Conservation (phyloP, 2,329 filamentous ascomycete genomes). For the Cladosporium sp. region DNA sequence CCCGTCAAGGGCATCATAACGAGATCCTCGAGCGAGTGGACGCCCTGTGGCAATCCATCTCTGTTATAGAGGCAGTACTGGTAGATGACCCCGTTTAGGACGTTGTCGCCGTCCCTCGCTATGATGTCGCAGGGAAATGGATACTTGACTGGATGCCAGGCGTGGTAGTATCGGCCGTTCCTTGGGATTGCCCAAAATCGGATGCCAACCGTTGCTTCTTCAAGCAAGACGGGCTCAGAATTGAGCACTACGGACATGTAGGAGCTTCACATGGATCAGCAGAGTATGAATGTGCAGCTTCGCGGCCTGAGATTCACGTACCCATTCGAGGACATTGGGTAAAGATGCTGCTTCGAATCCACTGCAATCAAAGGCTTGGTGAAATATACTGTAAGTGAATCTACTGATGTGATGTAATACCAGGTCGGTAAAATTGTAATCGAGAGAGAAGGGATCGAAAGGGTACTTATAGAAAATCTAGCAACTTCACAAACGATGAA, state of each 20-base stretch:
- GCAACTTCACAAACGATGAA: background rate
- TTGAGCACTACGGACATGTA: background rate
- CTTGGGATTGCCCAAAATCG: background rate
- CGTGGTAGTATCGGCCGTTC: conserved; percentile 4
- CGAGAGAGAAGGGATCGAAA: background rate
- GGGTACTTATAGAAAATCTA: background rate
- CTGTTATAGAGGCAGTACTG: background rate
- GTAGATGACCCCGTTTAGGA: background rate
- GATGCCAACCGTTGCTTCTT: background rate
- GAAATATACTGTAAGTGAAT: background rate
- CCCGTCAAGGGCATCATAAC: background rate
- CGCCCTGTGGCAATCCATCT: background rate
- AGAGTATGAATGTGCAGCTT: rapidly evolving
- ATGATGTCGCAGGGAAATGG: conserved; percentile 1
- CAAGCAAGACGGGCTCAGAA: background rate
- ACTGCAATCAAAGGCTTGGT: background rate
- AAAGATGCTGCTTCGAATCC: background rate
- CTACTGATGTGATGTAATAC: background rate
- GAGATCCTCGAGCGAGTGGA: background rate
- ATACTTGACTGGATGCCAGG: conserved; percentile 12
- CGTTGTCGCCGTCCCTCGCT: background rate
- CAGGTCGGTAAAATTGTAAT: too few relatives aligned
- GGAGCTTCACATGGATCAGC: background rate
- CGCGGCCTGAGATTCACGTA: background rate
- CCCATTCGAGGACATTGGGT: background rate